Base-by-base conservation (phyloP, 2,329 filamentous ascomycete species). In the Trichoderma aggressivum region DNA sequence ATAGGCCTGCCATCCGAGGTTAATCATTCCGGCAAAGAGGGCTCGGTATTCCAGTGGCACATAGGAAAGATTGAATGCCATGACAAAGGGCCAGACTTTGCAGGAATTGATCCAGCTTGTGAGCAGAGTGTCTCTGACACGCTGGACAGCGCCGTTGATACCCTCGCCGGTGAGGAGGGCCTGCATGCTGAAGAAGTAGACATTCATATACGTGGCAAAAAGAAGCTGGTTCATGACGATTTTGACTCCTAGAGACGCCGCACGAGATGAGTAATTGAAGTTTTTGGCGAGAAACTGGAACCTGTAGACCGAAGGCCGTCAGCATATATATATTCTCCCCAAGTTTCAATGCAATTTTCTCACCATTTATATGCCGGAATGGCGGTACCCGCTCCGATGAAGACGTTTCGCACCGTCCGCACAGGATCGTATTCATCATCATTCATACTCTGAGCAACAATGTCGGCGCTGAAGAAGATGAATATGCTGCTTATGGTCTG, bases 1-100 rank as follows among this genome's bases (percentile, higher is more conserved):
- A 84, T 97, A 98, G 1, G 93, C 94, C 86, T 97, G 94, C 94
- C 94, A 98, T 0, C 92, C 92, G 65, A 97, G 91, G 1, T 93
- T 93, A 74, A 97, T 87, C 7, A 91, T 82, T 1, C 92, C 93
- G 0, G 91, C 89, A 75, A 97, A 96, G 18, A 97, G 86, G 75
- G 90, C 92, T 64, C 94, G 86, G 80, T 93, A 95, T 77, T 95
- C 90, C 61, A 94, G 84, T 30, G 90, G 89, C 5, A 98, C 84
- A 77, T 93, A 96, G n/a, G 91, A 89, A 77, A 98, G 97, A 80
- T 87, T 94, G 78, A 98, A 91, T 0, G 94, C 94, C 16, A 92
- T 97, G 18, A 97, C 91, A 0, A 89, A 89, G 0, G 94, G 95
- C 94, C 94, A 98, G 28, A 98, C 81, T 82, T 97, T 97, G 79